Evolutionary conservation across 2,329 filamentous ascomycete genomes (phyloP), one percentile per base, ranked within the genome.

Genomic region (Myriosclerotinia duriaeana): DNA sequence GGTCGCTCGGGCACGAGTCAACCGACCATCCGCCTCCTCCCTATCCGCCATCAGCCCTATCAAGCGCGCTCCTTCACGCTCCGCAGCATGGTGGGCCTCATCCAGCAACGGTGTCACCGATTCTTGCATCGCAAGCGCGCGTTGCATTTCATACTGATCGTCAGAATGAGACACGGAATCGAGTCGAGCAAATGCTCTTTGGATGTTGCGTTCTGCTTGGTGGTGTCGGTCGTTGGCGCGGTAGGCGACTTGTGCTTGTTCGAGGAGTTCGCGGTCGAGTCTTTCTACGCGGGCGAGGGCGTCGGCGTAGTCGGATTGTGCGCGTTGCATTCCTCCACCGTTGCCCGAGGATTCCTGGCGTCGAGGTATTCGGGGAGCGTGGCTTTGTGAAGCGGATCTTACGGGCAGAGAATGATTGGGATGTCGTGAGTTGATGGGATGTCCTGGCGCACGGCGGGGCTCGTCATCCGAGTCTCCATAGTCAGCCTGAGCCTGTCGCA

Each of bases 401-500:
- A 9, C 14, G 36, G 22, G 22, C 17, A n/a, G 5, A 26, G n/a
- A 12, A 4, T 56, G 14, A 11, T 40, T 44, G 17, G 7, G 22
- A 3, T 11, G 22, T 14, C 38, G 15, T 8, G 38, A 14, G 20
- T n/a, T 20, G 17, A 9, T 56, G 1, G 42, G 42, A 22, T 14
- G 42, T 7, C 38, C 54, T 2, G 22, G 54, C 26, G 26, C 26
- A 26, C 26, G 26, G 26, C 2, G 3, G 26, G 26, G 3, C 26
- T 26, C 26, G 26, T 26, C 7, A n/a, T 12, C 8, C n/a, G 7
- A 17, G 53, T 6, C 36, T 17, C 42, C 56, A 20, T 38, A 48
- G 22, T 60, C 44, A 7, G 30, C 56, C 36, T 50, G 56, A 11
- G 56, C 56, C 22, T 60, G 56, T 36, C 11, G 20, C 56, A 50